Evolutionary conservation across 2,329 filamentous ascomycete species (phyloP).

Genomic region (Ophiostoma piceae): DNA sequence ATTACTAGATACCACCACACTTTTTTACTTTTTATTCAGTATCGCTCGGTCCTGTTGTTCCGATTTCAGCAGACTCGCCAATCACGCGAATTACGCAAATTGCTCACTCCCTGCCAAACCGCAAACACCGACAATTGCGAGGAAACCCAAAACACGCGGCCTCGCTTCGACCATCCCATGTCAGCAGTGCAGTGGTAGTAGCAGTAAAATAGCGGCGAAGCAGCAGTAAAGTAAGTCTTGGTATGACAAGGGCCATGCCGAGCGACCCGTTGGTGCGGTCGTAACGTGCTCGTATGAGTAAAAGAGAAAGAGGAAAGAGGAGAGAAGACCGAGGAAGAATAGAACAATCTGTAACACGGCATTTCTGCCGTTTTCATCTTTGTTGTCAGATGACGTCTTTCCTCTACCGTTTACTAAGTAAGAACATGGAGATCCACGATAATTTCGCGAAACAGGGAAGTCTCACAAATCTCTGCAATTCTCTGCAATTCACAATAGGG

Average conservation of each 20-base stretch:
- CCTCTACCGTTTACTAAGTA: not conserved
- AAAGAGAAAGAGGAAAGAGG: not conserved
- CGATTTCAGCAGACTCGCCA: not conserved
- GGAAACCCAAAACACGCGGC: not conserved
- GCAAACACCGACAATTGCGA: not conserved
- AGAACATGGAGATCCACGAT: not conserved
- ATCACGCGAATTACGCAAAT: no score
- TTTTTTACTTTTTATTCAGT: not conserved
- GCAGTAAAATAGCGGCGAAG: not conserved
- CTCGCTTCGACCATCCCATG: not conserved
- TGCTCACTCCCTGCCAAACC: not conserved
- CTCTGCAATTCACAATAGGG: not conserved
- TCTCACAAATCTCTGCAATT: no score
- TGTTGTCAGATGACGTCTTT: not conserved
- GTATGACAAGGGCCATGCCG: constrained; percentile 5
- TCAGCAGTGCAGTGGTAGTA: not conserved
- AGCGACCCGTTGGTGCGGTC: constrained; percentile 2
- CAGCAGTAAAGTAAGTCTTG: not conserved
- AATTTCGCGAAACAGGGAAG: not conserved
- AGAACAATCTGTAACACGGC: constrained; percentile 10
- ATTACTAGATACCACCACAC: not conserved
- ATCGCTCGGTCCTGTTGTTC: not conserved
- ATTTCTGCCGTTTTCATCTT: not conserved
- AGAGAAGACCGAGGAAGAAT: not conserved
- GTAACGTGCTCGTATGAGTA: not conserved